Evolutionary conservation across 352 stramenopile genomes (phyloP).

Genomic region (Thalassiosira hispida): DNA sequence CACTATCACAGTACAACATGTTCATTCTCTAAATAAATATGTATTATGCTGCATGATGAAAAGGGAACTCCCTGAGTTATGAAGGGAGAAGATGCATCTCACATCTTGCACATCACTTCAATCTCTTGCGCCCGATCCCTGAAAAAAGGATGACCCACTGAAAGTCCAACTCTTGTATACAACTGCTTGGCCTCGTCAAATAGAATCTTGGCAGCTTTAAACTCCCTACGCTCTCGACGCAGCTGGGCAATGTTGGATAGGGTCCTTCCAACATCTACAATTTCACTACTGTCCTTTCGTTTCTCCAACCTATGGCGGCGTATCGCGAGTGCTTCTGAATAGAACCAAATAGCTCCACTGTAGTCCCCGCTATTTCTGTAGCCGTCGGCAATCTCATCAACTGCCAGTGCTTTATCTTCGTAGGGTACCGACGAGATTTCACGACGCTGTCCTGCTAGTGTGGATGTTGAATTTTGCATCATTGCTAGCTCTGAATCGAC

Average conservation of each 20-base stretch:
- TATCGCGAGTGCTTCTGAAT: slow-evolving; percentile 50
- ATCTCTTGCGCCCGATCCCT: slow-evolving; percentile 44
- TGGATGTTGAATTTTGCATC: slow-evolving; percentile 54
- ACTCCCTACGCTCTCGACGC: slow-evolving; percentile 48
- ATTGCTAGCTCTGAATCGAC: slow-evolving; percentile 58
- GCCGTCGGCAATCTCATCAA: slow-evolving; percentile 54
- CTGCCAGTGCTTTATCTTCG: slow-evolving; percentile 45
- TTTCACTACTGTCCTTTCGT: slow-evolving; percentile 34
- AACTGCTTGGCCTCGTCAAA: slow-evolving; percentile 50
- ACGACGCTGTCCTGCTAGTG: slow-evolving; percentile 38
- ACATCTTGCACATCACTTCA: slow-evolving; percentile 41
- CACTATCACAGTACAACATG: no score
- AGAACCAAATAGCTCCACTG: slow-evolving; percentile 55
- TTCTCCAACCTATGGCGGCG: slow-evolving; percentile 33
- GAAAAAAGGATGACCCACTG: slow-evolving; percentile 46
- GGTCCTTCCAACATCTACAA: slow-evolving; percentile 52
- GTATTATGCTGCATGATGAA: no score
- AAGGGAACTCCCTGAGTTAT: no score
- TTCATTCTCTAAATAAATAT: no score
- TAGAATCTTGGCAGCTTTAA: slow-evolving; percentile 59
- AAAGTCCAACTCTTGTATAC: slow-evolving; percentile 46
- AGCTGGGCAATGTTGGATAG: slow-evolving; percentile 58
- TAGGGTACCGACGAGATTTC: slow-evolving; percentile 35
- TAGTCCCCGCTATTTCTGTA: slow-evolving; percentile 52
- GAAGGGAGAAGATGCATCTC: neutral